phyloP scores from a whole-genome alignment of 169 alveolate species.

The Toxoplasma gondii region DNA sequence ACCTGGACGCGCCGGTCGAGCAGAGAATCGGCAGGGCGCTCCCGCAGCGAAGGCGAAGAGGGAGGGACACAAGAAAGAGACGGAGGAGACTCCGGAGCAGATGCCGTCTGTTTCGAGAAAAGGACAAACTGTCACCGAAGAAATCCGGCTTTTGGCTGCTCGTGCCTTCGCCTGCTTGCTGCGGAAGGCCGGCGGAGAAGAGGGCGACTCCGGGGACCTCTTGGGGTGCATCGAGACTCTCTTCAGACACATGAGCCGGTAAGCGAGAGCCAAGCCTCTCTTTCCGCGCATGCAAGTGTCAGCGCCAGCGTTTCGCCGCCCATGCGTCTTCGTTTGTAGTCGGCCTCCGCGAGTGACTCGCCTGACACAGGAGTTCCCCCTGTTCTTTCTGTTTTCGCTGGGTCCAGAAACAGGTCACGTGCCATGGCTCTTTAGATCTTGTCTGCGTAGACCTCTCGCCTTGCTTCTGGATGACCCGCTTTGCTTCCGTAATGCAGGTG shows the following conservation, averaged over 20 bases:
- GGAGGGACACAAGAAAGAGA: neutral
- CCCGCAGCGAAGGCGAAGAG: neutral
- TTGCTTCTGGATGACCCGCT: too few species aligned
- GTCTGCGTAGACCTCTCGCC: too few species aligned
- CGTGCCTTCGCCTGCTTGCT: slow-evolving; percentile 7
- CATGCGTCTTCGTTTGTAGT: too few species aligned
- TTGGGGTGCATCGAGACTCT: neutral
- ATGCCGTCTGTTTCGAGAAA: neutral
- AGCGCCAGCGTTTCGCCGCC: too few species aligned
- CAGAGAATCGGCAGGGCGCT: neutral
- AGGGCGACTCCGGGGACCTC: neutral
- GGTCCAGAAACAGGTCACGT: too few species aligned
- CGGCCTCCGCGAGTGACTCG: too few species aligned
- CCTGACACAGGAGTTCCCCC: too few species aligned
- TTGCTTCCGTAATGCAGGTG: too few species aligned
- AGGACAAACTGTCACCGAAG: neutral
- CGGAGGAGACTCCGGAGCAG: neutral
- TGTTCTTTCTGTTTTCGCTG: too few species aligned
- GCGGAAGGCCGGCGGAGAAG: slow-evolving; percentile 24
- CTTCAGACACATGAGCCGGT: neutral
- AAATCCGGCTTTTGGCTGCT: neutral
- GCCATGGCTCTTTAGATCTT: too few species aligned
- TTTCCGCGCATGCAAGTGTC: too few species aligned
- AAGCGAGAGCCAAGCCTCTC: neutral
- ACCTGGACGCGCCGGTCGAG: neutral